phyloP scores from a whole-genome alignment of 2,329 filamentous ascomycete species.

The Neopestalotiopsis sp. region DNA sequence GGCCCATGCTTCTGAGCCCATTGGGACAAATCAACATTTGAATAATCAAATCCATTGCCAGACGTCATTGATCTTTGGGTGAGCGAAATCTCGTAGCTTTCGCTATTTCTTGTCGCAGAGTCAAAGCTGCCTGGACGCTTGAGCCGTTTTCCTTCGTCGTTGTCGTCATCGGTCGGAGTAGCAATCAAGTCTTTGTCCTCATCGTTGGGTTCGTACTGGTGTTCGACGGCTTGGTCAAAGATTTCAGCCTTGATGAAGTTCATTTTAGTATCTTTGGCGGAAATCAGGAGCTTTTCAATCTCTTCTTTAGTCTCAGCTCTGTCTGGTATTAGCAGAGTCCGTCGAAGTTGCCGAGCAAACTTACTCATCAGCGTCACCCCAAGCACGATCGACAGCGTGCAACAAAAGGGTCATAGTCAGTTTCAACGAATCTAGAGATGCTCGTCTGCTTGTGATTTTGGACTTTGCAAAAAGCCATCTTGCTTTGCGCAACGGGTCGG shows the following conservation, averaged over 20 bases:
- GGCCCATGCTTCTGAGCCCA: too few species aligned
- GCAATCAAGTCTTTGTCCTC: too few species aligned
- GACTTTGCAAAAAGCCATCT: not conserved
- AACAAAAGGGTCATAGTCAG: not conserved
- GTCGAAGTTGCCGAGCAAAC: fast-evolving
- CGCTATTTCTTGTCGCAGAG: too few species aligned
- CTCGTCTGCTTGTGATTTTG: not conserved
- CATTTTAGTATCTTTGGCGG: not conserved
- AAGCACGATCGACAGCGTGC: not conserved
- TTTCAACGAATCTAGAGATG: not conserved
- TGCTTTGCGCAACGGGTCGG: not conserved
- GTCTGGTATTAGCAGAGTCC: not conserved
- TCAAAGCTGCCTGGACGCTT: too few species aligned
- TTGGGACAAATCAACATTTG: too few species aligned
- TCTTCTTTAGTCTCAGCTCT: not conserved
- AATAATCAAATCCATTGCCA: too few species aligned
- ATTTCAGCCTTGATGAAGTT: not conserved
- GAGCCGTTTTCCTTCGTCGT: too few species aligned
- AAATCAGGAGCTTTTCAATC: not conserved
- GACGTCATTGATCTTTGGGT: too few species aligned
- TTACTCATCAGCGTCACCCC: not conserved
- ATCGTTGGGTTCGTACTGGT: not conserved
- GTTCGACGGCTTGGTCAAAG: not conserved
- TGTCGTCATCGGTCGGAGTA: too few species aligned
- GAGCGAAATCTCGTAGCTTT: too few species aligned